A percentile compares a stretch with the other conserved stretches of the same genome.
These are phyloP conservation scores for Euryodendron excelsum DNA, from an alignment of 148 eudicot genomes.

Conservation along the genomic window DNA sequence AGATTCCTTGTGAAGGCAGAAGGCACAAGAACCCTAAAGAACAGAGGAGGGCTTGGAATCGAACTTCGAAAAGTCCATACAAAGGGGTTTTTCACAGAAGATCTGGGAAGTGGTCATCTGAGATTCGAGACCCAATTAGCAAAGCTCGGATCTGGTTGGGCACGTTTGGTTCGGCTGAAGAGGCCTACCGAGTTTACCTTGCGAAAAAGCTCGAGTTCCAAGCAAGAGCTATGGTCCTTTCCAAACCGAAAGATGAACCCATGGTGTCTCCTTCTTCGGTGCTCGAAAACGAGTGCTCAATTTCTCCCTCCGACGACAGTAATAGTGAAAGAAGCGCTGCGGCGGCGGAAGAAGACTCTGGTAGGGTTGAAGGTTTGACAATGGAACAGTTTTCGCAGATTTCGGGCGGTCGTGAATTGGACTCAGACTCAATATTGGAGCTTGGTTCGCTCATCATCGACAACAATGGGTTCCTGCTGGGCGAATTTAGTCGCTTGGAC, in stretches of 20 bases:
- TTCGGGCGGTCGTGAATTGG: not conserved
- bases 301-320: not conserved
- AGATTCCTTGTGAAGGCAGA: not conserved
- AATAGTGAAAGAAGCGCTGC: not conserved
- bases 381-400: not conserved
- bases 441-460: conserved; percentile 4
- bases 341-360: not conserved
- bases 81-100: not conserved
- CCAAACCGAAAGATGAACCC: not conserved
- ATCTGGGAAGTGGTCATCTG: conserved; percentile 16
- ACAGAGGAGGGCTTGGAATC: not conserved
- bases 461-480: not conserved
- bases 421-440: not conserved
- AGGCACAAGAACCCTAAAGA: not conserved
- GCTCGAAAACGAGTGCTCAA: not conserved
- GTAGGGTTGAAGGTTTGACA: not conserved
- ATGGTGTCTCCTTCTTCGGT: not conserved
- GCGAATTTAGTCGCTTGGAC: not conserved
- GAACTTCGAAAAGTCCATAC: not conserved
- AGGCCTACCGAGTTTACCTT: not conserved
- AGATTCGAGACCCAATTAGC: conserved; percentile 14
- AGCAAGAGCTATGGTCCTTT: not conserved
- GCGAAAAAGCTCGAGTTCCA: conserved; percentile 1
- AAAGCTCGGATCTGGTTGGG: conserved; percentile 14
- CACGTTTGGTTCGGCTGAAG: conserved; percentile 13